Evolutionary conservation across 1,284 basidiomycete species (phyloP), one percentile per base, ranked within the genome.

Genomic region (Ganoderma sinense): DNA sequence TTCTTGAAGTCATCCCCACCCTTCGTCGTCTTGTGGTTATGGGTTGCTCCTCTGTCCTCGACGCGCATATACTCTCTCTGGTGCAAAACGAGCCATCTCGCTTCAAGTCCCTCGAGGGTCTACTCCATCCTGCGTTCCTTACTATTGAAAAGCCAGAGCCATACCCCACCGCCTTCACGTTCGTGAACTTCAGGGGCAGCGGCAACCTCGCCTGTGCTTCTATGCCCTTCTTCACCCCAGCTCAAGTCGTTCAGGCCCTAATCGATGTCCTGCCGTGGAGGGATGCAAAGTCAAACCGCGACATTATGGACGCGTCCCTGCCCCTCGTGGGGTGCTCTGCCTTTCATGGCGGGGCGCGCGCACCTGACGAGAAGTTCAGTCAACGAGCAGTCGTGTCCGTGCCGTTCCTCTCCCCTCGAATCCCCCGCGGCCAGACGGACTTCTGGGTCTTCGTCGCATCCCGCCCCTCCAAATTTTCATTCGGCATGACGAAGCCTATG

Each of bases 11-110:
- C 1, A 26, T 69, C 33, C 75, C 76, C 11, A 69, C 65, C 18
- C 62, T 81, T 20, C 73, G 70, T 39, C 77, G 78, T 13, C 74
- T 82, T 2, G 60, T 77, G 20, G 64, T 82, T 41, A 68, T 82
- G 20, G 75, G 69, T 13, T 77, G 75, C 61, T 73, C 77, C 11
- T 64, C 69, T 2, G 71, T 83, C 45, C 45, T 72, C 36, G 66
- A 73, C 18, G 67, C 68, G 1, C 75, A 79, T 10, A 65, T 82
- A 20, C 62, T 64, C 36, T 23, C 67, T 8, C 71, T 82, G 13
- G 40, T 80, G 7, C 31, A 20, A 5, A 51, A 67, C 18, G 36
- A 77, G 4, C 77, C 79, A 0, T 26, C 70, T 20, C 72, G 79
- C 1, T 80, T 80, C 66, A 64, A 69, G 41, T 56, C 62, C 29